These are phyloP conservation scores for Thecamonas trahens DNA, from an alignment of 78 protist genomes.

Conservation along the genomic window DNA sequence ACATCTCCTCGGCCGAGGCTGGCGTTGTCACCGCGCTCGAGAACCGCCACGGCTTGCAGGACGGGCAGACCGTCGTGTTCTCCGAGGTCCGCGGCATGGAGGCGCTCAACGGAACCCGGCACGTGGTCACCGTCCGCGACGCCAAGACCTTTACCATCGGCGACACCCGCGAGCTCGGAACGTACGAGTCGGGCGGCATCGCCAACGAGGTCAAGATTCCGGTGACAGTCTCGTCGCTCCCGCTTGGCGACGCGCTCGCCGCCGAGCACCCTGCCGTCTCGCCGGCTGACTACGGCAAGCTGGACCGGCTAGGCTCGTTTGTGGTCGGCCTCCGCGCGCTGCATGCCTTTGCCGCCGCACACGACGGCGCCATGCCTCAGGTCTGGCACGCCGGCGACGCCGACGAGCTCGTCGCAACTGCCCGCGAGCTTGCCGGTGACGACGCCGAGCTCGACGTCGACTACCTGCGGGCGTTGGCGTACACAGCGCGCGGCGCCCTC, in stretches of 20 bases:
- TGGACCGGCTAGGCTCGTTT: too few relatives aligned
- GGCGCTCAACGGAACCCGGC: conserved; percentile 79
- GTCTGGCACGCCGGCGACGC: too few relatives aligned
- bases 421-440: background rate
- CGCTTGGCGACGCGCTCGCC: too few relatives aligned
- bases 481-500: conserved; percentile 51
- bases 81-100: conserved; percentile 83
- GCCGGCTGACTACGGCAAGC: too few relatives aligned
- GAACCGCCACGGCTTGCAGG: conserved; percentile 70
- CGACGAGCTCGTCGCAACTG: too few relatives aligned
- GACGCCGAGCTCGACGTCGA: conserved; percentile 39
- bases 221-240: too few relatives aligned
- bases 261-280: too few relatives aligned
- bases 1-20: too few relatives aligned
- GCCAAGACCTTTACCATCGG: conserved; percentile 60
- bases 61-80: conserved; percentile 81
- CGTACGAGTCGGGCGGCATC: conserved; percentile 78
- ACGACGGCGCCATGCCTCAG: too few relatives aligned
- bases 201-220: conserved; percentile 83
- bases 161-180: conserved; percentile 47
- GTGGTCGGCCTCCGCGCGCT: too few relatives aligned
- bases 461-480: conserved; percentile 34
- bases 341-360: too few relatives aligned
- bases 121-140: too few relatives aligned
- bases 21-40: conserved; percentile 75